phyloP scores from a whole-genome alignment of 768 basidiomycete species.

The Floccularia luteovirens region DNA sequence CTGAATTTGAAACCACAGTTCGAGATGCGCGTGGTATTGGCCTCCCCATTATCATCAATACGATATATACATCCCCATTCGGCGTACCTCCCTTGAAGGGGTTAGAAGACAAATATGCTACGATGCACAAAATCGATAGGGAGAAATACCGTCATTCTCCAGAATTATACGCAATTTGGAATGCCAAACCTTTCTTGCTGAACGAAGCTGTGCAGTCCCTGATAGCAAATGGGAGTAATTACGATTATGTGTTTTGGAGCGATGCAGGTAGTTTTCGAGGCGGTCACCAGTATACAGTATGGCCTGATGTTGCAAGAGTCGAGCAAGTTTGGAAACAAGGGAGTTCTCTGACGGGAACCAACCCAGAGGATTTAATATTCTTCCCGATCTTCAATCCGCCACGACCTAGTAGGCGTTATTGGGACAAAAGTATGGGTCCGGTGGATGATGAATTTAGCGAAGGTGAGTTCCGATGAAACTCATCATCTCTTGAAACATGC shows the following conservation, averaged over 20 bases:
- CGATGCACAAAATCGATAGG: slow-evolving; percentile 37
- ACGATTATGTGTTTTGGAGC: slow-evolving; percentile 51
- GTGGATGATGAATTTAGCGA: slow-evolving; percentile 43
- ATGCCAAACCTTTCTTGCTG: slow-evolving; percentile 44
- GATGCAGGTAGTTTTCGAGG: slow-evolving; percentile 47
- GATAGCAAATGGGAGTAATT: slow-evolving; percentile 17
- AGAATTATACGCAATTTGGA: slow-evolving; percentile 49
- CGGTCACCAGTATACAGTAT: slow-evolving; percentile 32
- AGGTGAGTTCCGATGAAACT: slow-evolving; percentile 23
- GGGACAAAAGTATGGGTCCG: slow-evolving; percentile 41
- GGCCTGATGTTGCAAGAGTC: slow-evolving; percentile 38
- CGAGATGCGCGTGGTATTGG: slow-evolving; percentile 18
- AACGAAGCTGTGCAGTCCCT: slow-evolving; percentile 27
- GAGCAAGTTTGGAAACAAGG: slow-evolving; percentile 31
- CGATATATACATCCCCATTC: slow-evolving; percentile 36
- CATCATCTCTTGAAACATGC: slow-evolving; percentile 14
- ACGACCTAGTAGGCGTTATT: slow-evolving; percentile 16
- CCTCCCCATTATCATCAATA: slow-evolving; percentile 33
- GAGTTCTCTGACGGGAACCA: slow-evolving; percentile 16
- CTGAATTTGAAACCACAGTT: slow-evolving; percentile 25
- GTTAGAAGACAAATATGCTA: slow-evolving; percentile 23
- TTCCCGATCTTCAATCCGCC: slow-evolving; percentile 36
- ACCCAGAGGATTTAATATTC: slow-evolving; percentile 37
- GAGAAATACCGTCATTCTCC: slow-evolving; percentile 34
- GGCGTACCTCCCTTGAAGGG: slow-evolving; percentile 35